phyloP scores from a whole-genome alignment of 495 filamentous ascomycete species.

The Penicillium riverlandense region DNA sequence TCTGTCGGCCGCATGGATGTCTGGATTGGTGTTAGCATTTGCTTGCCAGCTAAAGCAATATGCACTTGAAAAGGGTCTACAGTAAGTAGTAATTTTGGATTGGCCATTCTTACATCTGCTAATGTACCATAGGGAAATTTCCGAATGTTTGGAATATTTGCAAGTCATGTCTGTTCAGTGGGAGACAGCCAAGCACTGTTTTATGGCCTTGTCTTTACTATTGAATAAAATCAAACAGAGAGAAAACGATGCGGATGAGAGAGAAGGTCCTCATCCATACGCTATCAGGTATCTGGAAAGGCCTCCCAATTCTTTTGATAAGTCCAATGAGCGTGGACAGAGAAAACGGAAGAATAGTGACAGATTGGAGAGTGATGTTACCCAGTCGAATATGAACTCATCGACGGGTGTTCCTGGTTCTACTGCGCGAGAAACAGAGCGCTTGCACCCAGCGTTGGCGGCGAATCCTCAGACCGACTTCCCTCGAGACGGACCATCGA shows the following conservation, averaged over 20 bases:
- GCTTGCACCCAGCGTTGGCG: too few species aligned
- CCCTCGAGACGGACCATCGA: not conserved
- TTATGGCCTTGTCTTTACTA: slow-evolving; percentile 24
- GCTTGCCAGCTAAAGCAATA: slow-evolving; percentile 36
- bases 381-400: too few species aligned
- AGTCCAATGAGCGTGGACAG: not conserved
- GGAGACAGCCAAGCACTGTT: slow-evolving; percentile 35
- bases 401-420: too few species aligned
- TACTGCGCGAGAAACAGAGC: too few species aligned
- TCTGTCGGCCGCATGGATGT: slow-evolving; percentile 35
- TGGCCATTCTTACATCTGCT: slow-evolving; percentile 1
- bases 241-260: not conserved
- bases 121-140: slow-evolving; percentile 22
- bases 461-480: too few species aligned
- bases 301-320: not conserved
- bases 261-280: slow-evolving; percentile 8
- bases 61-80: slow-evolving; percentile 22
- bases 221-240: slow-evolving; percentile 17
- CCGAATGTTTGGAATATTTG: slow-evolving; percentile 22
- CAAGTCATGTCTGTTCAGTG: slow-evolving; percentile 30
- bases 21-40: slow-evolving; percentile 32
- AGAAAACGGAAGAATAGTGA: not conserved
- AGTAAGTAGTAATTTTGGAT: slow-evolving; percentile 15
- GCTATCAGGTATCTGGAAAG: not conserved
- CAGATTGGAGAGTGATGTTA: too few species aligned